A percentile compares a stretch with the other conserved stretches of the same genome.
Conservation (phyloP, 345 rosid genomes). For the Sisymbrium altissimum region DNA sequence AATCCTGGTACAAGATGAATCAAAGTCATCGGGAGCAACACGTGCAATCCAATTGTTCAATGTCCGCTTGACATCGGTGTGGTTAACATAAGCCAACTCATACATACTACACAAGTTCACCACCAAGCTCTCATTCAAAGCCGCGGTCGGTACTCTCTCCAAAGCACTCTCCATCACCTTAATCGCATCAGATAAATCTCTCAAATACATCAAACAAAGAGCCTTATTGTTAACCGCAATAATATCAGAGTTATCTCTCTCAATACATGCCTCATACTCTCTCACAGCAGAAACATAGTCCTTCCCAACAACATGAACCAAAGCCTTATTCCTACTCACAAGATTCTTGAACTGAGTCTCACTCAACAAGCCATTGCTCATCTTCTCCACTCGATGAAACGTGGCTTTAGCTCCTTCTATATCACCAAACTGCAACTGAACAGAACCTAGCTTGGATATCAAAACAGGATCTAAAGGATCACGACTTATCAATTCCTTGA, state of each 20-base stretch:
- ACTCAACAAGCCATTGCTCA: conserved; percentile 34
- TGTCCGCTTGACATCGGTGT: conserved; percentile 74
- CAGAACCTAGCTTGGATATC: conserved; percentile 75
- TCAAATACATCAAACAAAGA: conserved; percentile 84
- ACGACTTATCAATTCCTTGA: conserved; percentile 42
- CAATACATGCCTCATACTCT: conserved; percentile 87
- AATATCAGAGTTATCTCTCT: conserved; percentile 67
- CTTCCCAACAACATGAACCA: conserved; percentile 81
- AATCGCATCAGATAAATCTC: conserved; percentile 83
- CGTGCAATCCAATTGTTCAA: conserved; percentile 80
- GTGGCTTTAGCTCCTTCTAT: conserved; percentile 67
- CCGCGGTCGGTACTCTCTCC: conserved; percentile 80
- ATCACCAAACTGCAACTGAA: conserved; percentile 94
- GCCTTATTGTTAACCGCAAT: conserved; percentile 87
- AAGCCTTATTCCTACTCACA: conserved; percentile 76
- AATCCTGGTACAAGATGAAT: conserved; percentile 76
- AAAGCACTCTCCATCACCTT: conserved; percentile 84
- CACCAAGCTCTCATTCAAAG: conserved; percentile 87
- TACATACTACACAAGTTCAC: conserved; percentile 97
- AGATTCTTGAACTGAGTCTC: conserved; percentile 65
- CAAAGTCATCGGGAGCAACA: conserved; percentile 97
- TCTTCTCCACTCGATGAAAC: conserved; percentile 52
- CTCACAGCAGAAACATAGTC: conserved; percentile 89
- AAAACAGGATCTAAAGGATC: conserved; percentile 54
- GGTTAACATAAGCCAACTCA: conserved; percentile 91